A percentile compares a stretch with the other conserved stretches of the same genome.
phyloP scores from a whole-genome alignment of 2,329 filamentous ascomycete genomes.

The Xylariales sp. region DNA sequence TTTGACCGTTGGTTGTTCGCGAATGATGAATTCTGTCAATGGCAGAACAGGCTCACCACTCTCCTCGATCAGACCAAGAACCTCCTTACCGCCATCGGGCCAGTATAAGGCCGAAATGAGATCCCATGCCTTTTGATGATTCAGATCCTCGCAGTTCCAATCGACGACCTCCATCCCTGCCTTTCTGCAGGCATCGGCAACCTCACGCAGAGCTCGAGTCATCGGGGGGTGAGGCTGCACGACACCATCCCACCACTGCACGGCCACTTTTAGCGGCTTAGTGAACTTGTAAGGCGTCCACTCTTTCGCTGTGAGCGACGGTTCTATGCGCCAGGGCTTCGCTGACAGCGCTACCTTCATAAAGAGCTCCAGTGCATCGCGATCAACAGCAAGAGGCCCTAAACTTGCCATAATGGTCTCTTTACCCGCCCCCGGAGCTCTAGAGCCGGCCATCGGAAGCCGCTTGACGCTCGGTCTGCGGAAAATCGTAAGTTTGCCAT shows the following conservation, averaged over 20 bases:
- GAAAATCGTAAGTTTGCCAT: too few species aligned
- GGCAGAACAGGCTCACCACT: conserved; percentile 46
- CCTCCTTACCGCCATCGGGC: conserved; percentile 42
- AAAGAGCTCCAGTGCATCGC: conserved; percentile 41
- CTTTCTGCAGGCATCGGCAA: conserved; percentile 44
- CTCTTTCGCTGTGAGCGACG: conserved; percentile 15
- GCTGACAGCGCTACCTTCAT: conserved; percentile 27
- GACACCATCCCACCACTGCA: conserved; percentile 55
- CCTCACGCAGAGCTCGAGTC: conserved; percentile 48
- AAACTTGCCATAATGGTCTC: conserved; percentile 44
- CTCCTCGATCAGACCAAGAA: conserved; percentile 33
- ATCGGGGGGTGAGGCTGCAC: conserved; percentile 58
- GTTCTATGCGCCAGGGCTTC: conserved; percentile 21
- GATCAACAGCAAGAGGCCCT: conserved; percentile 49
- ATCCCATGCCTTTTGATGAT: conserved; percentile 14
- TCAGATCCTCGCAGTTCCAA: conserved; percentile 10
- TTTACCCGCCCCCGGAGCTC: conserved; percentile 30
- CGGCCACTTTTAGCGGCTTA: conserved; percentile 48
- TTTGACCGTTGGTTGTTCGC: conserved; percentile 37
- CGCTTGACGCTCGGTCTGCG: too few species aligned
- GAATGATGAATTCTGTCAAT: conserved; percentile 43
- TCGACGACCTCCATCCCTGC: conserved; percentile 48
- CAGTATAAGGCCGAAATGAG: conserved; percentile 37
- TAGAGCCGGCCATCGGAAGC: too few species aligned
- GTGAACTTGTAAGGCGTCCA: too few species aligned